These are phyloP conservation scores for Teunomyces atbi DNA, from an alignment of 805 yeast genomes.

Conservation along the genomic window DNA sequence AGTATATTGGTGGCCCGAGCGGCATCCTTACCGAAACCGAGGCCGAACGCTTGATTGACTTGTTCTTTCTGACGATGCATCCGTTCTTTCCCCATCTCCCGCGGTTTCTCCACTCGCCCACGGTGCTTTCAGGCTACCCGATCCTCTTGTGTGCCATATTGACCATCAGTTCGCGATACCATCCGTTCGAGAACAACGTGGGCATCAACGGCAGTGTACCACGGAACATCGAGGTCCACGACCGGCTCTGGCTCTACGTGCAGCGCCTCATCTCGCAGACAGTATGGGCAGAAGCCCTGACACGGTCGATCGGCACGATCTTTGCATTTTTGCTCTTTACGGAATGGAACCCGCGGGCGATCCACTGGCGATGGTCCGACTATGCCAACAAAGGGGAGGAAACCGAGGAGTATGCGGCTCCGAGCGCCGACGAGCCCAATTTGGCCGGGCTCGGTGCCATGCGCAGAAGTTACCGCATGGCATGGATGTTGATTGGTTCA, in stretches of 20 bases:
- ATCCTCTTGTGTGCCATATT: conserved; percentile 76
- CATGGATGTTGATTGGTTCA: conserved; percentile 90
- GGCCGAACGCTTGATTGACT: conserved; percentile 53
- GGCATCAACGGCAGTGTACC: conserved; percentile 28
- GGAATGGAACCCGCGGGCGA: conserved; percentile 95
- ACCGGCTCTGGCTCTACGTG: conserved; percentile 78
- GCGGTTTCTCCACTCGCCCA: conserved; percentile 61
- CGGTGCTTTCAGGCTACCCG: conserved; percentile 72
- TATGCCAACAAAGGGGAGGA: conserved; percentile 67
- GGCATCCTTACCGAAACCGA: conserved; percentile 62
- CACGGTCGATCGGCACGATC: conserved; percentile 83
- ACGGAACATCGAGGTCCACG: conserved; percentile 65
- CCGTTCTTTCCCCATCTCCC: conserved; percentile 92
- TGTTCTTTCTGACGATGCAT: conserved; percentile 76
- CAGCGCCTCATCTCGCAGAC: conserved; percentile 80
- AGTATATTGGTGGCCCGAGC: conserved; percentile 56
- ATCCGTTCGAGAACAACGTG: conserved; percentile 47
- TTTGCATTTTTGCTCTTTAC: conserved; percentile 80
- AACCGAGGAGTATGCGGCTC: conserved; percentile 10
- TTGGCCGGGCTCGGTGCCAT: conserved; percentile 79
- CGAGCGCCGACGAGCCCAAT: conserved; percentile 37
- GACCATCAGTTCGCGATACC: conserved; percentile 79
- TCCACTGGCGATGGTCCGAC: conserved; percentile 85
- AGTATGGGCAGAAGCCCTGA: conserved; percentile 92
- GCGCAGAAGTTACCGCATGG: conserved; percentile 84